A percentile compares a stretch with the other conserved stretches of the same genome.
Conservation (phyloP, 2,329 filamentous ascomycete species). For the Calonectria pseudoreteaudii region DNA sequence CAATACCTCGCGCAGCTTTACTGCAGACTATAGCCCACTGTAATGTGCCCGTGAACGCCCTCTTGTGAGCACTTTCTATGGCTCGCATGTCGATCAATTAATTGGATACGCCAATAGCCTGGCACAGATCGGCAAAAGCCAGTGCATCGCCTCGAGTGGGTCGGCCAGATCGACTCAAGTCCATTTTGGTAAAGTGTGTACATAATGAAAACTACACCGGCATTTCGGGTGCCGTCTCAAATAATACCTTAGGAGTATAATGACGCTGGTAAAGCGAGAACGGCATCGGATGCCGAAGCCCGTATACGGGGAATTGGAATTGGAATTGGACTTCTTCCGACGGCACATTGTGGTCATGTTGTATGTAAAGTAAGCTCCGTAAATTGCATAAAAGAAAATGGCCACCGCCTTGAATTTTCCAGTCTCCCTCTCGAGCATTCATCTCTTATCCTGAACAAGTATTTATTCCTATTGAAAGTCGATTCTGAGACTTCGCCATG, state of each 20-base stretch:
- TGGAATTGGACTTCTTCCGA: background rate
- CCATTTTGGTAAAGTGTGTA: background rate
- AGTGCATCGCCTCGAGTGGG: background rate
- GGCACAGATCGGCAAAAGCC: background rate
- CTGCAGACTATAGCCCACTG: background rate
- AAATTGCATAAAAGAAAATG: background rate
- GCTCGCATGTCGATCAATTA: background rate
- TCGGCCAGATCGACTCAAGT: background rate
- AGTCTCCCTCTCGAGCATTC: background rate
- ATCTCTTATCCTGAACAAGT: too few species aligned
- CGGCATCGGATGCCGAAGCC: background rate
- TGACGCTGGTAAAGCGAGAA: background rate
- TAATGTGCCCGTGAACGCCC: background rate
- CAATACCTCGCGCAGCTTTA: background rate
- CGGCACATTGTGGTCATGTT: background rate
- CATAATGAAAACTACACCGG: constrained; percentile 6
- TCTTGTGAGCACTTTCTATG: too few species aligned
- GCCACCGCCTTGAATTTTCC: background rate
- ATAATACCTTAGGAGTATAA: background rate
- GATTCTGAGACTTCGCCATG: background rate
- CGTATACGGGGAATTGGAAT: background rate
- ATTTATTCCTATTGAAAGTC: too few species aligned
- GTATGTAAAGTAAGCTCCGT: too few species aligned
- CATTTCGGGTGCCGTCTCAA: background rate
- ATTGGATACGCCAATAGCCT: background rate